A percentile compares a stretch with the other conserved stretches of the same genome.
Evolutionary conservation across 495 filamentous ascomycete species (phyloP).

Genomic region (Sphaerosporella brunnea): DNA sequence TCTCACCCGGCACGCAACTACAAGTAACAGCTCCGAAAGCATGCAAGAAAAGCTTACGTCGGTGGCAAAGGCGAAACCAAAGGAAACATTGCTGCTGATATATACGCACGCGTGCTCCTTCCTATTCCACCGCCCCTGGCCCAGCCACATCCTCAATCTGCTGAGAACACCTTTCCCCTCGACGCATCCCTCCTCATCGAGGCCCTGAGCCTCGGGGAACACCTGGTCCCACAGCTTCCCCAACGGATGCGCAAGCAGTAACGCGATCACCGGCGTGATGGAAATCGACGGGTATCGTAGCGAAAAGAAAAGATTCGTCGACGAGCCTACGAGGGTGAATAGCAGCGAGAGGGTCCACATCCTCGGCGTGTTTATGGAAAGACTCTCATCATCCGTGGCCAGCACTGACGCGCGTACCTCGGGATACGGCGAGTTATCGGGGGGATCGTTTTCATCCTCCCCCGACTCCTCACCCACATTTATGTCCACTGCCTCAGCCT

Average conservation of each 20-base stretch:
- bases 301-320: constrained; percentile 70
- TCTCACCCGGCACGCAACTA: too few species aligned
- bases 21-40: not conserved
- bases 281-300: constrained; percentile 71
- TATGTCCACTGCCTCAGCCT: constrained; percentile 20
- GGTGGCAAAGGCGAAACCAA: constrained; percentile 71
- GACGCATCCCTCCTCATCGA: constrained; percentile 6
- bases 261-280: constrained; percentile 68
- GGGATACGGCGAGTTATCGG: constrained; percentile 47
- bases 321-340: constrained; percentile 63
- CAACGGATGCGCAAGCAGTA: constrained; percentile 64
- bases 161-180: constrained; percentile 24
- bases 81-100: constrained; percentile 79
- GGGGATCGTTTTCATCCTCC: constrained; percentile 33
- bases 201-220: constrained; percentile 27
- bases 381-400: constrained; percentile 48
- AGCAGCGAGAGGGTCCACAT: constrained; percentile 69
- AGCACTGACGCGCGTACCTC: constrained; percentile 64
- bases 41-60: constrained; percentile 33
- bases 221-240: constrained; percentile 59
- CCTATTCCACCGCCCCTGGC: constrained; percentile 66
- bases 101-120: constrained; percentile 79
- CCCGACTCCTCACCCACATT: constrained; percentile 16
- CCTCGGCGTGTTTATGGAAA: constrained; percentile 70
- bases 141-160: constrained; percentile 50